Evolutionary conservation across 345 rosid species (phyloP).

Genomic region (Rhizophora mangle): DNA sequence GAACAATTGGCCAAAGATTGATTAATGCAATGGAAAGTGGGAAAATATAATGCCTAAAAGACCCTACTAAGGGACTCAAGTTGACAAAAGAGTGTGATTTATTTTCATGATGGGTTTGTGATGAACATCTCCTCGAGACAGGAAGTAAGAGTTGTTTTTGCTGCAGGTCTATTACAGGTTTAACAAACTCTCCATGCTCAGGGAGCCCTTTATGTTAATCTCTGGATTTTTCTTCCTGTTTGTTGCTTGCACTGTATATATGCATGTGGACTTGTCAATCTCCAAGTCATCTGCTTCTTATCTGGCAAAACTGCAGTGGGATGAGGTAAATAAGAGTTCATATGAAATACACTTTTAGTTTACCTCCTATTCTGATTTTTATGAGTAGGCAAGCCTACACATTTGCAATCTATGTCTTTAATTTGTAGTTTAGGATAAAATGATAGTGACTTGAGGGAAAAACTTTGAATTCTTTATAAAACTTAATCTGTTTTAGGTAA

Average conservation of each 20-base stretch:
- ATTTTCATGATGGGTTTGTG: no score
- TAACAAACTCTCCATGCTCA: conserved; percentile 70
- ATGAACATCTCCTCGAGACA: not conserved
- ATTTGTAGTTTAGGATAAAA: no score
- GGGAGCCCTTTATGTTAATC: conserved; percentile 87
- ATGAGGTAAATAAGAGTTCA: conserved; percentile 53
- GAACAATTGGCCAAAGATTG: not conserved
- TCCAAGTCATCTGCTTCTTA: conserved; percentile 90
- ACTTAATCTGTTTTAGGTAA: no score
- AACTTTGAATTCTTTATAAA: no score
- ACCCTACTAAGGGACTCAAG: no score
- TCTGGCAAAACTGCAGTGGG: conserved; percentile 95
- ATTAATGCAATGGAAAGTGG: not conserved
- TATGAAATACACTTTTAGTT: not conserved
- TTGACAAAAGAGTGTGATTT: no score
- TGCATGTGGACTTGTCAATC: conserved; percentile 80
- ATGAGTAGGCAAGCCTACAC: not conserved
- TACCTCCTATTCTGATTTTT: not conserved
- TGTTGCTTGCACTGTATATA: conserved; percentile 63
- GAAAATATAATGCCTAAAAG: no score
- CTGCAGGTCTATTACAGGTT: conserved; percentile 86
- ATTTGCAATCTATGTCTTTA: not conserved
- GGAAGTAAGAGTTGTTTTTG: not conserved
- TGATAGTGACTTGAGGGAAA: no score
- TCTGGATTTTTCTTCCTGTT: conserved; percentile 73